A percentile compares a stretch with the other conserved stretches of the same genome.
Conservation (phyloP, 305 asterid species). For the Fraxinus baroniana region DNA sequence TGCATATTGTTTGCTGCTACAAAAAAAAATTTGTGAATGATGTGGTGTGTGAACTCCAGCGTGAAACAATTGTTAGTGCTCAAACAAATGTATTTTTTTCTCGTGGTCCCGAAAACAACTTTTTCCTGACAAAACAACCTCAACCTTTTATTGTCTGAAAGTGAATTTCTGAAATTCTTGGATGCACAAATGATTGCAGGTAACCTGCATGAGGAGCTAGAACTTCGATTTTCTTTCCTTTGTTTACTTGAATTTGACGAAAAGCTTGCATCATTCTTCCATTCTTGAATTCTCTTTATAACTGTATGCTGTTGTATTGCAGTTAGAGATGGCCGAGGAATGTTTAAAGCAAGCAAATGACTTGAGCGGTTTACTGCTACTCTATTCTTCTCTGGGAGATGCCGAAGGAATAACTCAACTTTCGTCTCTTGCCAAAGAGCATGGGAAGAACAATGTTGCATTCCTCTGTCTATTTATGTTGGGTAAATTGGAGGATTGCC, state of each 20-base stretch:
- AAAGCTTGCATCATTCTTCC: slow-evolving; percentile 2
- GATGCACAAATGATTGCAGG: neutral
- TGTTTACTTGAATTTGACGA: neutral
- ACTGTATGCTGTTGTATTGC: slow-evolving; percentile 29
- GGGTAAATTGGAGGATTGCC: slow-evolving; percentile 86
- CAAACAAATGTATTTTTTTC: neutral
- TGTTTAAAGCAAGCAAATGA: slow-evolving; percentile 88
- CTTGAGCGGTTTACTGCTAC: slow-evolving; percentile 79
- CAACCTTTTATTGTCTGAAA: neutral
- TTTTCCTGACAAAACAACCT: neutral
- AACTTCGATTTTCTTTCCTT: neutral
- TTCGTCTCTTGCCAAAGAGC: slow-evolving; percentile 67
- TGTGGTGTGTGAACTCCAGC: neutral
- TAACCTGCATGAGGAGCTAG: neutral
- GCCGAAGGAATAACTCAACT: slow-evolving; percentile 71
- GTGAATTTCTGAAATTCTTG: neutral
- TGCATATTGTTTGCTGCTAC: neutral
- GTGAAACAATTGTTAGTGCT: neutral
- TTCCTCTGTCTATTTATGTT: slow-evolving; percentile 73
- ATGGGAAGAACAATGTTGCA: slow-evolving; percentile 87
- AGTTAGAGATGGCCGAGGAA: slow-evolving; percentile 91
- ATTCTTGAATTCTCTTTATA: slow-evolving; percentile 2
- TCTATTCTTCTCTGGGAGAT: slow-evolving; percentile 82
- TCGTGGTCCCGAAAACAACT: neutral
- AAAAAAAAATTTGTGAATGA: neutral